Percentiles rank a stretch among this genome's conserved stretches.
phyloP scores from a whole-genome alignment of 106 monocot genomes.

The Phalaenopsis equestris region DNA sequence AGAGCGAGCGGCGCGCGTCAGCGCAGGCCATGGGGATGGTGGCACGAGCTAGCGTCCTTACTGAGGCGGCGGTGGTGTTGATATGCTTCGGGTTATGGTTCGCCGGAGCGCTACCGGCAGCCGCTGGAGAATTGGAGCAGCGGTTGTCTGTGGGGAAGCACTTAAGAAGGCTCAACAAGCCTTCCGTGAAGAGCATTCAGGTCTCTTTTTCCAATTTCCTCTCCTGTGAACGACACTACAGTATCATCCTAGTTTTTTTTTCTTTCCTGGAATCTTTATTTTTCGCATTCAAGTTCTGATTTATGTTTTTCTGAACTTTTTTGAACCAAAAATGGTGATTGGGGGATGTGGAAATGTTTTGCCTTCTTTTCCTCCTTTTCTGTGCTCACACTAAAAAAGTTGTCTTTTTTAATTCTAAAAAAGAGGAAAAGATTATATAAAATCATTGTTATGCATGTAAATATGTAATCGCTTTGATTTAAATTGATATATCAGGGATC shows the following conservation, averaged over 20 bases:
- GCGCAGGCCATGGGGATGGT: neutral
- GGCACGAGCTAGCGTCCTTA: neutral
- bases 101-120: neutral
- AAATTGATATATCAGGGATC: neutral
- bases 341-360: neutral
- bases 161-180: constrained; percentile 9
- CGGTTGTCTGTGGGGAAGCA: neutral
- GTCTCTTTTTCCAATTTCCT: neutral
- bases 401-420: neutral
- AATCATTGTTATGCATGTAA: too few species aligned
- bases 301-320: neutral
- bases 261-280: neutral
- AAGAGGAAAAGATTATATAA: too few species aligned
- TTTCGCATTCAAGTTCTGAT: neutral
- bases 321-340: too few species aligned
- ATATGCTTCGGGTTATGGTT: neutral
- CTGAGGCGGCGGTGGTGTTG: neutral
- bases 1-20: neutral
- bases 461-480: too few species aligned
- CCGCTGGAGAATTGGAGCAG: neutral
- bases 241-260: neutral
- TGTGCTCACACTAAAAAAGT: neutral
- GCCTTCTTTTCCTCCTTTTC: neutral
- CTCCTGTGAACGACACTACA: neutral
- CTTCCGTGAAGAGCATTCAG: constrained; percentile 6